Conservation (phyloP, 2,329 filamentous ascomycete species). For the Fusarium continuum region DNA sequence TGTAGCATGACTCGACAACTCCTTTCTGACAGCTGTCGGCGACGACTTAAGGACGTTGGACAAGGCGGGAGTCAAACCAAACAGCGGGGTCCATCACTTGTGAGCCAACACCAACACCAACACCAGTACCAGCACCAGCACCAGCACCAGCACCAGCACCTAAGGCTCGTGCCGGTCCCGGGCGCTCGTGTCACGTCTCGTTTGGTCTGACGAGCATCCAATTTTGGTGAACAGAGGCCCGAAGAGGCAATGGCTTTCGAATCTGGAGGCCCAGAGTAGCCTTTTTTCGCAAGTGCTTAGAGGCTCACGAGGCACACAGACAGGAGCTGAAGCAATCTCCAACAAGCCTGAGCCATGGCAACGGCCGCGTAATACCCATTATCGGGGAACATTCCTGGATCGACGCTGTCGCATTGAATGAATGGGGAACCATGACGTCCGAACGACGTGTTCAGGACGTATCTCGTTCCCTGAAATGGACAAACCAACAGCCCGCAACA, state of each 20-base stretch:
- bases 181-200: constrained; percentile 25
- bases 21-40: constrained; percentile 22
- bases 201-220: constrained; percentile 18
- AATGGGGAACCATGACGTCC: constrained; percentile 29
- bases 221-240: constrained; percentile 14
- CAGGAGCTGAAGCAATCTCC: constrained; percentile 5
- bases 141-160: constrained; percentile 8
- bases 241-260: constrained; percentile 15
- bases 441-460: constrained; percentile 29
- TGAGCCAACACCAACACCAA: not conserved
- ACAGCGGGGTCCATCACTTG: constrained; percentile 20
- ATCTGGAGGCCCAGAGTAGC: constrained; percentile 8
- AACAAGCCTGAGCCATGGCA: not conserved
- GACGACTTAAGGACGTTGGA: constrained; percentile 27
- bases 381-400: constrained; percentile 2
- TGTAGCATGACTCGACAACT: constrained; percentile 2
- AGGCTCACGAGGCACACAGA: constrained; percentile 9
- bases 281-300: constrained; percentile 32
- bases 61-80: constrained; percentile 25
- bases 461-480: constrained; percentile 11
- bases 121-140: not conserved
- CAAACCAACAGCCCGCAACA: constrained; percentile 2
- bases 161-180: constrained; percentile 36
- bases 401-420: constrained; percentile 11
- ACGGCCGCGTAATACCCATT: not conserved